Evolutionary conservation across 31 red algal species (phyloP).

Genomic region (Asparagopsis taxiformis): DNA sequence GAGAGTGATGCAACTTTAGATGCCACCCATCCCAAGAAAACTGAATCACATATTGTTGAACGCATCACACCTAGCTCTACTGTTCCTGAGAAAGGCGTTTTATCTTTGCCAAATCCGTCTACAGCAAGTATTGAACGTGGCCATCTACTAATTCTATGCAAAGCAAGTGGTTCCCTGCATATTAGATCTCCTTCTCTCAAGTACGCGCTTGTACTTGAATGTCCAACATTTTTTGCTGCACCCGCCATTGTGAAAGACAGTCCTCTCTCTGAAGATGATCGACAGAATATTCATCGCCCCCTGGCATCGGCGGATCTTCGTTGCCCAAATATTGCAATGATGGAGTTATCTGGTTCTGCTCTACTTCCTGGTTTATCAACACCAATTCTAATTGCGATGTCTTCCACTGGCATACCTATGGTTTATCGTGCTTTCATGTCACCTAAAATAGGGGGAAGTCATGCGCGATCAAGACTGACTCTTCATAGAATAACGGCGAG

Average conservation of each 20-base stretch:
- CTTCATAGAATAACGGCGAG: conserved; percentile 48
- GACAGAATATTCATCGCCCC: neutral
- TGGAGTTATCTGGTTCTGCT: conserved; percentile 47
- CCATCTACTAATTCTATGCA: conserved; percentile 43
- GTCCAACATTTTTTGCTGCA: conserved; percentile 40
- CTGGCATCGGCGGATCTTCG: conserved; percentile 22
- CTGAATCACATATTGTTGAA: neutral
- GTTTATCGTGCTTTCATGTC: conserved; percentile 72
- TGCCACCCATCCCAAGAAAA: neutral
- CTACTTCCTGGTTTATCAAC: conserved; percentile 51
- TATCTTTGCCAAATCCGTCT: conserved; percentile 20
- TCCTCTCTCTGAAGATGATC: neutral
- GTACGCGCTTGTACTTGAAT: conserved; percentile 40
- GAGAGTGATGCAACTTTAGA: neutral
- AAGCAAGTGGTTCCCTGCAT: conserved; percentile 15
- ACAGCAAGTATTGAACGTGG: neutral
- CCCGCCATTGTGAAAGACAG: conserved; percentile 38
- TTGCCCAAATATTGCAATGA: conserved; percentile 34
- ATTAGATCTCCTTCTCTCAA: conserved; percentile 32
- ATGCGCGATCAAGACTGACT: conserved; percentile 40
- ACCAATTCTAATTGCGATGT: conserved; percentile 66
- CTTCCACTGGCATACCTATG: conserved; percentile 50
- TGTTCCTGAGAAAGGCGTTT: conserved; percentile 45
- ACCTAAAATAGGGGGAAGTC: neutral
- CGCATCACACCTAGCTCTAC: neutral